Percentiles rank a stretch among this genome's conserved stretches.
Conservation (phyloP, 371 early-diverging fungal species). For the Mucor ambiguus region DNA sequence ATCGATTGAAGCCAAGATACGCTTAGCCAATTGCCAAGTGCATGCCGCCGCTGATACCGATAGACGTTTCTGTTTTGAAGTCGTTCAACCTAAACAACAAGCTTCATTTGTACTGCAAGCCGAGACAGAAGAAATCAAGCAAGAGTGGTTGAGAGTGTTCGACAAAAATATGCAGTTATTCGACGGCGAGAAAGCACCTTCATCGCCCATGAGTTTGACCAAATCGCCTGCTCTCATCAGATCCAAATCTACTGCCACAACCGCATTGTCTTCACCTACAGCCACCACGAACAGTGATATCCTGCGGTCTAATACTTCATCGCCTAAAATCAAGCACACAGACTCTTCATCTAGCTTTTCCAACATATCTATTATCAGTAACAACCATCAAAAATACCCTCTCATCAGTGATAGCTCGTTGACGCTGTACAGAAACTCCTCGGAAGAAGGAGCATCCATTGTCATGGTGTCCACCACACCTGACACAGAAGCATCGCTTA, state of each 20-base stretch:
- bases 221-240: not conserved
- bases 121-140: constrained; percentile 61
- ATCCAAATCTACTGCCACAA: constrained; percentile 14
- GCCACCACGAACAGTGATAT: constrained; percentile 5
- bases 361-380: not conserved
- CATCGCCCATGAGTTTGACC: constrained; percentile 6
- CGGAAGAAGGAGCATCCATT: constrained; percentile 13
- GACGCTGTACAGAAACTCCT: not conserved
- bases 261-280: not conserved
- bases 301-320: not conserved
- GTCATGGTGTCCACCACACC: constrained; percentile 27
- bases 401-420: not conserved
- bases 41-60: constrained; percentile 47
- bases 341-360: constrained; percentile 5
- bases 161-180: constrained; percentile 45
- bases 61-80: constrained; percentile 69
- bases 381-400: not conserved
- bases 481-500: constrained; percentile 14
- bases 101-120: constrained; percentile 56
- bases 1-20: constrained; percentile 45
- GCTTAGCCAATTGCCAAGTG: constrained; percentile 53
- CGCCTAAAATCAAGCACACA: not conserved
- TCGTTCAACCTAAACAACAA: constrained; percentile 22
- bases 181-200: not conserved
- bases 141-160: constrained; percentile 60